A percentile compares a stretch with the other conserved stretches of the same genome.
These are phyloP conservation scores for Neurospora sp. DNA, from an alignment of 495 filamentous ascomycete genomes.

Conservation along the genomic window DNA sequence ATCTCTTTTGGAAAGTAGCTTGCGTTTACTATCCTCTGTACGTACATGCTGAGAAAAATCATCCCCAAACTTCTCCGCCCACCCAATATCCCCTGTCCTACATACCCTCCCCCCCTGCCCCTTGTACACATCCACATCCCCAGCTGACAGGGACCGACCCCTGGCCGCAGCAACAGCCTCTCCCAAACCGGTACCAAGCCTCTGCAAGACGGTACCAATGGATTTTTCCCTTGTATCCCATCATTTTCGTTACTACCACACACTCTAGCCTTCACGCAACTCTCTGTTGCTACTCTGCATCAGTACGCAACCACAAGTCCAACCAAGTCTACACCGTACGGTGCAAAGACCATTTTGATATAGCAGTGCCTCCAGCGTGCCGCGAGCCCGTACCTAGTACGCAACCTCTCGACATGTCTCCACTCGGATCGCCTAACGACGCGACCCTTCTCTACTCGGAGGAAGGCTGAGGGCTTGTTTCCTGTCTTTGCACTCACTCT, in stretches of 20 bases:
- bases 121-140: neutral
- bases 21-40: neutral
- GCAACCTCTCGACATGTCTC: conserved; percentile 1
- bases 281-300: conserved; percentile 4
- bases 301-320: neutral
- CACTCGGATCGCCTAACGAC: conserved; percentile 3
- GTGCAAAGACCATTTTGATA: conserved; percentile 29
- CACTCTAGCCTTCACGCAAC: conserved; percentile 1
- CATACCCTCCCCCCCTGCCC: neutral
- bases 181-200: conserved; percentile 17
- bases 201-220: conserved; percentile 12
- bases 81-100: neutral
- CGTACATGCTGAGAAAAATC: neutral
- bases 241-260: conserved; percentile 9
- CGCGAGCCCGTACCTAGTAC: conserved; percentile 9
- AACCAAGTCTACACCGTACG: neutral
- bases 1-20: neutral
- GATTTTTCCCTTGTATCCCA: conserved; percentile 18
- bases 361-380: conserved; percentile 36
- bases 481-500: conserved; percentile 1
- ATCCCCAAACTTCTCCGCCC: conserved; percentile 5
- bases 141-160: conserved; percentile 16
- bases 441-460: neutral
- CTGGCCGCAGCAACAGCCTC: conserved; percentile 11
- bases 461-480: conserved; percentile 12